Conservation (phyloP, 768 basidiomycete species). For the Boletus reticulatus region DNA sequence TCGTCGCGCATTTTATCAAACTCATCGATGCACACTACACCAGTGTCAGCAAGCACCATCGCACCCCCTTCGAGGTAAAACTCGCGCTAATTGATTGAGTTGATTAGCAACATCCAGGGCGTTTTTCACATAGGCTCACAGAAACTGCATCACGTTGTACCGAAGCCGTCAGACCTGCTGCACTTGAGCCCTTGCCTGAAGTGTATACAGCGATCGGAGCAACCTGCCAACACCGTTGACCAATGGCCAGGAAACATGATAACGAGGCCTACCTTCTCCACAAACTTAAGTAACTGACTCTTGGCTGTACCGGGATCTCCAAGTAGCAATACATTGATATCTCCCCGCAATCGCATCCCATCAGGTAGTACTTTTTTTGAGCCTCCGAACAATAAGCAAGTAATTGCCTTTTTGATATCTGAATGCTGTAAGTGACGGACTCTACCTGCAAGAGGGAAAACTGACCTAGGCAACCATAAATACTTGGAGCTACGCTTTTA, state of each 20-base stretch:
- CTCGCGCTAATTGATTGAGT: slow-evolving; percentile 62
- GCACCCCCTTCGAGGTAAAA: slow-evolving; percentile 99
- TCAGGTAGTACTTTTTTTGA: slow-evolving; percentile 97
- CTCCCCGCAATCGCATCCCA: slow-evolving; percentile 94
- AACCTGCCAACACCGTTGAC: slow-evolving; percentile 48
- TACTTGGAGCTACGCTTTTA: slow-evolving; percentile 93
- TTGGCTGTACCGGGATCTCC: slow-evolving; percentile 99
- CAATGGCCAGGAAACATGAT: neutral
- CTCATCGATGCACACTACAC: slow-evolving; percentile 98
- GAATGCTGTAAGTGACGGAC: slow-evolving; percentile 6
- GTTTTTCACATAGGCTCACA: slow-evolving; percentile 43
- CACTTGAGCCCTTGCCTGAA: slow-evolving; percentile 97
- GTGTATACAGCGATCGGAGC: slow-evolving; percentile 98
- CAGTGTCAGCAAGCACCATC: slow-evolving; percentile 98
- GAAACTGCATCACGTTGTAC: slow-evolving; percentile 93
- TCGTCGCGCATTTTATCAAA: slow-evolving; percentile 99
- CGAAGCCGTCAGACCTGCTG: slow-evolving; percentile 96
- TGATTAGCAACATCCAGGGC: neutral
- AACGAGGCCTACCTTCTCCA: slow-evolving; percentile 70
- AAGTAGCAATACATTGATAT: slow-evolving; percentile 94
- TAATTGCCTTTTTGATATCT: slow-evolving; percentile 99
- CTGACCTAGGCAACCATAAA: slow-evolving; percentile 88
- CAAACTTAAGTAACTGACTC: slow-evolving; percentile 96
- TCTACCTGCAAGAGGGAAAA: neutral
- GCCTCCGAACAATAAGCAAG: slow-evolving; percentile 94